These are phyloP conservation scores for Aspergillus transmontanensis DNA, from an alignment of 2,329 filamentous ascomycete species.

Conservation along the genomic window DNA sequence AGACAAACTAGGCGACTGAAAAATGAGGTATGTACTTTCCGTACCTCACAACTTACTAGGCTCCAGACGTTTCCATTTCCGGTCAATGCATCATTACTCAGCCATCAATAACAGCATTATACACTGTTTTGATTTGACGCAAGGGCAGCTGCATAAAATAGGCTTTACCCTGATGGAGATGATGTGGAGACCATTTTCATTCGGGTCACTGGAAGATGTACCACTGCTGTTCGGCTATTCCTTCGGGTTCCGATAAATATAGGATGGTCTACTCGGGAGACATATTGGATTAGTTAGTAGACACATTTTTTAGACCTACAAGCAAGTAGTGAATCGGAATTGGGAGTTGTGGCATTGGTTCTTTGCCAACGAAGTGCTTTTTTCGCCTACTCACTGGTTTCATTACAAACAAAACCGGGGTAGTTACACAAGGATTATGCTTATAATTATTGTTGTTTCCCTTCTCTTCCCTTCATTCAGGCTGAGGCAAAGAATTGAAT, in stretches of 20 bases:
- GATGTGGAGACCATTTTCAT: neutral
- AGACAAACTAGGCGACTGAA: neutral
- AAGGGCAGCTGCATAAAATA: neutral
- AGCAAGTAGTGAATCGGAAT: neutral
- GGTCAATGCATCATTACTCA: neutral
- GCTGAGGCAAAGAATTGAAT: neutral
- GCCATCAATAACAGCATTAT: neutral
- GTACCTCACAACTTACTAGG: too few relatives aligned
- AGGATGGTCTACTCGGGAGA: neutral
- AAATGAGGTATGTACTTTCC: neutral
- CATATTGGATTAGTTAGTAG: neutral
- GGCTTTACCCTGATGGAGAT: neutral
- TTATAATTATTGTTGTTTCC: neutral
- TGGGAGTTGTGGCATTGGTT: neutral
- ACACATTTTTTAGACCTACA: neutral
- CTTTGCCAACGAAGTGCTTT: too few relatives aligned
- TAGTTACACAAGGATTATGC: neutral
- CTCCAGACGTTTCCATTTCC: neutral
- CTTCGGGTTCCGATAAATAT: neutral
- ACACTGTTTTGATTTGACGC: neutral
- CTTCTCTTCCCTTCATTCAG: neutral
- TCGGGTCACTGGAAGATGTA: neutral
- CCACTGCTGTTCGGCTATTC: neutral
- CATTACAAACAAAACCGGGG: neutral
- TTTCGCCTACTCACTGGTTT: too few relatives aligned